Evolutionary conservation across 164 flowering plant genomes (phyloP).

Genomic region (Macadamia tetraphylla): DNA sequence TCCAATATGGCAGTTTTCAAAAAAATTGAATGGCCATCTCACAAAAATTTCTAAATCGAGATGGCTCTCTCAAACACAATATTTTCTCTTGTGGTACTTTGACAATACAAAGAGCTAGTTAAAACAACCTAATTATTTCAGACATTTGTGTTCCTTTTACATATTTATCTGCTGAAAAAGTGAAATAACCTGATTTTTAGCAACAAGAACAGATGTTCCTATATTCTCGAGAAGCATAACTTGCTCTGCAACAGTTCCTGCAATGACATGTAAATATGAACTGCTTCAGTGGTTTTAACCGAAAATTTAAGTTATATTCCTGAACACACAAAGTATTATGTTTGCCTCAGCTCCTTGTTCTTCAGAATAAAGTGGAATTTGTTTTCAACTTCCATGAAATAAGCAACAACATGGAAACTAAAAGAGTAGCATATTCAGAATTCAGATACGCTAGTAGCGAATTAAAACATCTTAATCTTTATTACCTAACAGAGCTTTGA

Average conservation of each 20-base stretch:
- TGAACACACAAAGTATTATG: too few relatives aligned
- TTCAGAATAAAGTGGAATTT: too few relatives aligned
- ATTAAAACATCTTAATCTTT: not conserved
- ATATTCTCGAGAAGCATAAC: constrained; percentile 98
- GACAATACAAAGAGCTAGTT: not conserved
- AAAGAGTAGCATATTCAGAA: not conserved
- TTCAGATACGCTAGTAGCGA: not conserved
- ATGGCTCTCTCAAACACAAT: not conserved
- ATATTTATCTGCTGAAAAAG: not conserved
- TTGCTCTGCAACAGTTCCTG: constrained; percentile 85
- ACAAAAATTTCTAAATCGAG: not conserved
- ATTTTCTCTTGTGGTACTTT: not conserved
- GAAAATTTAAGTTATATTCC: not conserved
- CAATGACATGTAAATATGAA: constrained; percentile 10
- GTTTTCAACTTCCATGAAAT: too few relatives aligned
- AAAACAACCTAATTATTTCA: constrained; percentile 1
- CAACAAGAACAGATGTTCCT: constrained; percentile 90
- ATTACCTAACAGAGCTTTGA: constrained; percentile 30
- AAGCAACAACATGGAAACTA: not conserved
- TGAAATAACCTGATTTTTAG: constrained; percentile 69
- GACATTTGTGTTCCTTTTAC: not conserved
- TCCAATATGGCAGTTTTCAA: too few relatives aligned
- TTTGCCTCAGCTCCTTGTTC: too few relatives aligned
- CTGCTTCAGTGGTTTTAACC: constrained; percentile 1
- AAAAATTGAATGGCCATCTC: not conserved